These are phyloP conservation scores for Solanum megistacrolobum DNA, from an alignment of 257 asterid genomes.

Conservation along the genomic window DNA sequence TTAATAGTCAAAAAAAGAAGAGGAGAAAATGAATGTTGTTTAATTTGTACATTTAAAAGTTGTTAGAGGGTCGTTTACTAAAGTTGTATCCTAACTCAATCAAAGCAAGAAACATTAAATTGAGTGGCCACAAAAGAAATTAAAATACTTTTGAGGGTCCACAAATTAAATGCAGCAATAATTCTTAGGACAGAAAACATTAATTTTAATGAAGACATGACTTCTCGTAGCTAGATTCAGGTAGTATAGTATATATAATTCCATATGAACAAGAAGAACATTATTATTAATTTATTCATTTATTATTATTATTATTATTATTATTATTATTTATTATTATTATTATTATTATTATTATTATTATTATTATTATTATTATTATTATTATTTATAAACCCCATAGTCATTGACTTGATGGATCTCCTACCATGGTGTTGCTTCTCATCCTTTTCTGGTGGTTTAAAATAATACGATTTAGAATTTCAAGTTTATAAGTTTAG, in stretches of 20 bases:
- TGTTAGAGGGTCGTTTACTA: background rate
- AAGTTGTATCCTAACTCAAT: background rate
- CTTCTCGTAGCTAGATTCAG: constrained; percentile 6
- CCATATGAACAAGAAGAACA: constrained; percentile 8
- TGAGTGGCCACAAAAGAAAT: background rate
- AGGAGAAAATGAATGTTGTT: background rate
- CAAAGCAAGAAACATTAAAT: background rate
- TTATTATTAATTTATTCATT: background rate
- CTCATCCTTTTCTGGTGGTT: background rate
- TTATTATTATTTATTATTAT: too few species aligned
- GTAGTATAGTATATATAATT: constrained; percentile 7
- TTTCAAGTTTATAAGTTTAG: background rate
- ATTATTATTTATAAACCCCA: background rate
- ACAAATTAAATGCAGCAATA: constrained; percentile 7
- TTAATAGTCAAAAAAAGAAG: background rate
- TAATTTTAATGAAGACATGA: constrained; percentile 5
- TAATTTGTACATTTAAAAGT: background rate
- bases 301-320: background rate
- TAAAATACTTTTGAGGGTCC: constrained; percentile 5
- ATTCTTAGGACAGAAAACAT: constrained; percentile 3
- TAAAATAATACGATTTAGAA: background rate
- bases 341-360: too few species aligned
- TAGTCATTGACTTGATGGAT: background rate
- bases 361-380: background rate
- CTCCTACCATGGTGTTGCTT: background rate